These are phyloP conservation scores for Trichoderma koningii DNA, from an alignment of 2,329 filamentous ascomycete genomes.

Conservation along the genomic window DNA sequence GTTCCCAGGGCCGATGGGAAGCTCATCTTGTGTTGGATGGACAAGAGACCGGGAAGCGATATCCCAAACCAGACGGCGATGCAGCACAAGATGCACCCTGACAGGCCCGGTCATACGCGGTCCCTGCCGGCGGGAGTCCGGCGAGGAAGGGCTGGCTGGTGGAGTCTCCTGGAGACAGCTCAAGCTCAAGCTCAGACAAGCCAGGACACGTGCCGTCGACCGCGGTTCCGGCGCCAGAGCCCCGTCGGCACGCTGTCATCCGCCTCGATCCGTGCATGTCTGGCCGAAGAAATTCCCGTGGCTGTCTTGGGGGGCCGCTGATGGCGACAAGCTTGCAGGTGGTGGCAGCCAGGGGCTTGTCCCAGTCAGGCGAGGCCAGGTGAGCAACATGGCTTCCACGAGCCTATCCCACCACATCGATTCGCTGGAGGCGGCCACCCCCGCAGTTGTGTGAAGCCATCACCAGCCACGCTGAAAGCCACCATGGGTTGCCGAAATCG, in stretches of 20 bases:
- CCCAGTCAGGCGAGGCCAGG: neutral
- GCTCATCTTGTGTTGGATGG: neutral
- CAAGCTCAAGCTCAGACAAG: slow-evolving; percentile 27
- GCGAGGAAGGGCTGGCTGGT: neutral
- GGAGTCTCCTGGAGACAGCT: slow-evolving; percentile 11
- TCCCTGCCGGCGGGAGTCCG: slow-evolving; percentile 17
- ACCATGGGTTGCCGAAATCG: neutral
- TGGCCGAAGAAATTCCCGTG: slow-evolving; percentile 18
- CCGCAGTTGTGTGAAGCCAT: slow-evolving; percentile 9
- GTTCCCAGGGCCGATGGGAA: slow-evolving; percentile 1
- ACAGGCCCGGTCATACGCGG: slow-evolving; percentile 3
- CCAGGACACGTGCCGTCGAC: slow-evolving; percentile 15
- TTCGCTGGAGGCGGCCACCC: slow-evolving; percentile 34
- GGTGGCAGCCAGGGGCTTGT: slow-evolving; percentile 10
- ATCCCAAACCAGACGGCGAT: neutral
- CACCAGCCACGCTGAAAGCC: neutral
- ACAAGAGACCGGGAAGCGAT: neutral
- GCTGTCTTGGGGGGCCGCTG: neutral
- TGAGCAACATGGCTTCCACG: slow-evolving; percentile 33
- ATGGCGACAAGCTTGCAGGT: slow-evolving; percentile 6
- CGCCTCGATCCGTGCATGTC: slow-evolving; percentile 1
- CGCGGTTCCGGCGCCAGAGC: slow-evolving; percentile 11
- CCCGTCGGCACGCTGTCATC: neutral
- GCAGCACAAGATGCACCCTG: neutral
- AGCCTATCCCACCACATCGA: slow-evolving; percentile 29